phyloP scores from a whole-genome alignment of 129 eudicot genomes.

The carrot (Daucus carota) region DH1_v3.0 NC_030381.2:47601501-47602000 shows the following conservation, averaged over 20 bases:
- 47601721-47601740: conserved; percentile 49
- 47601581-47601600: conserved; percentile 89
- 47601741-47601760: conserved; percentile 50
- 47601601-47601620: conserved; percentile 90
- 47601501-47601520: conserved; percentile 60
- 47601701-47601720: conserved; percentile 8
- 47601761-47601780: conserved; percentile 37
- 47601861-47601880: conserved; percentile 67
- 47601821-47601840: conserved; percentile 93
- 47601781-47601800: conserved; percentile 49
- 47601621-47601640: conserved; percentile 61
- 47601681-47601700: conserved; percentile 36
- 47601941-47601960: conserved; percentile 80
- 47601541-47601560: conserved; percentile 53
- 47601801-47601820: conserved; percentile 67
- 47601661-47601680: conserved; percentile 66
- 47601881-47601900: conserved; percentile 87
- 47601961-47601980: conserved; percentile 75
- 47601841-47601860: conserved; percentile 88
- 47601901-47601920: conserved; percentile 66
- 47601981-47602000: conserved; percentile 68
- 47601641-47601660: conserved; percentile 87
- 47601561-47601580: conserved; percentile 60
- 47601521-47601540: conserved; percentile 74
- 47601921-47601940: conserved; percentile 84